These are phyloP conservation scores for Dendrobium chrysotoxum DNA, from an alignment of 106 monocot species.

Conservation along the genomic window DNA sequence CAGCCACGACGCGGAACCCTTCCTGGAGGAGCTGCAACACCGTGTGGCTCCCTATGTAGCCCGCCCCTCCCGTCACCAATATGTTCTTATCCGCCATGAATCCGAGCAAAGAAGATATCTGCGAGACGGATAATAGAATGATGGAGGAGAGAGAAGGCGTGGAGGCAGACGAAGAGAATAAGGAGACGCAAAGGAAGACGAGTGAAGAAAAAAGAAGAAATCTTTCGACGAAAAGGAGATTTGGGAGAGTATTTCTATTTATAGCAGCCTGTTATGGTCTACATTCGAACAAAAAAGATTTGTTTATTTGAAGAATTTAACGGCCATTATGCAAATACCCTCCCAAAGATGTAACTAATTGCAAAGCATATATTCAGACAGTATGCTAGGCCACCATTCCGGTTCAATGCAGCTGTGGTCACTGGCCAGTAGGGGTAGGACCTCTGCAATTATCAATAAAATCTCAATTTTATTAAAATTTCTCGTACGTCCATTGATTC, in stretches of 20 bases:
- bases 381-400: background rate
- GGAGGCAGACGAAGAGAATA: background rate
- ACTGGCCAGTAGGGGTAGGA: too few relatives aligned
- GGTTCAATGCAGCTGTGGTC: too few relatives aligned
- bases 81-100: constrained; percentile 11
- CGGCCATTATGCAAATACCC: background rate
- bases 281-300: too few relatives aligned
- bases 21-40: constrained; percentile 50
- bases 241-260: background rate
- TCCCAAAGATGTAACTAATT: background rate
- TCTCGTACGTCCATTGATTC: too few relatives aligned
- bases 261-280: background rate
- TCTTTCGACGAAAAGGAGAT: background rate
- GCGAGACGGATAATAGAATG: background rate
- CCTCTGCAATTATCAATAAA: too few relatives aligned
- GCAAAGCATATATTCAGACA: background rate
- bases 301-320: too few relatives aligned
- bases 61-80: constrained; percentile 33
- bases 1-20: constrained; percentile 34
- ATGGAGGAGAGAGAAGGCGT: background rate
- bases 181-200: background rate
- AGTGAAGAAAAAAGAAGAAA: background rate
- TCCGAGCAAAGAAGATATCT: background rate
- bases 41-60: constrained; percentile 33
- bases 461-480: too few relatives aligned